Percentiles rank a stretch among this genome's conserved stretches.
Conservation (phyloP, 257 asterid species). For the Buddleja alternifolia region DNA sequence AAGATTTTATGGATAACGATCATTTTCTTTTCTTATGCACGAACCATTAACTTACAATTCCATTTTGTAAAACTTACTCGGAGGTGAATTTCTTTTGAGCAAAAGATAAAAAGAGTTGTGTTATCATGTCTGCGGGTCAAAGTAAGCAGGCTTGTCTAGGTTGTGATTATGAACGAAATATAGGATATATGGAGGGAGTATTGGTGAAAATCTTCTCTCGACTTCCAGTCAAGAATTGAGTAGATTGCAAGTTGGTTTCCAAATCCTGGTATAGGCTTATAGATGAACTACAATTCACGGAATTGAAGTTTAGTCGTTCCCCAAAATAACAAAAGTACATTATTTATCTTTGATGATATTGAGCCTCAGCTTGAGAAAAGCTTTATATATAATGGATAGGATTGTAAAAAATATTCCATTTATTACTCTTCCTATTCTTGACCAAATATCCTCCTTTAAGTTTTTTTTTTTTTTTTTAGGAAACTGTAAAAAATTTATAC, state of each 20-base stretch:
- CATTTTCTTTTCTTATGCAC: no score
- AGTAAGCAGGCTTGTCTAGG: not conserved
- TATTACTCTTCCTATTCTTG: conserved; percentile 9
- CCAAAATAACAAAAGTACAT: not conserved
- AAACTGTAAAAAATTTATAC: no score
- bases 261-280: conserved; percentile 20
- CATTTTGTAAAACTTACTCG: conserved; percentile 6
- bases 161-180: not conserved
- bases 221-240: conserved; percentile 12
- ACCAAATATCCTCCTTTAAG: not conserved
- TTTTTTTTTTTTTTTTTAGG: no score
- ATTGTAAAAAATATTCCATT: not conserved
- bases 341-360: no score
- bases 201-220: conserved; percentile 3
- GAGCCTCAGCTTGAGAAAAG: no score
- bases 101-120: not conserved
- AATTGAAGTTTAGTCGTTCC: conserved; percentile 1
- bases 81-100: not conserved
- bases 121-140: conserved; percentile 15
- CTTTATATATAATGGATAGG: no score
- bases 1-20: no score
- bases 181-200: conserved; percentile 7
- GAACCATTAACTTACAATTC: not conserved
- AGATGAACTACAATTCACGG: conserved; percentile 2
- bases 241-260: not conserved